A percentile compares a stretch with the other conserved stretches of the same genome.
Evolutionary conservation across 768 basidiomycete species (phyloP).

Genomic region (Mrakia hoshinonis): DNA sequence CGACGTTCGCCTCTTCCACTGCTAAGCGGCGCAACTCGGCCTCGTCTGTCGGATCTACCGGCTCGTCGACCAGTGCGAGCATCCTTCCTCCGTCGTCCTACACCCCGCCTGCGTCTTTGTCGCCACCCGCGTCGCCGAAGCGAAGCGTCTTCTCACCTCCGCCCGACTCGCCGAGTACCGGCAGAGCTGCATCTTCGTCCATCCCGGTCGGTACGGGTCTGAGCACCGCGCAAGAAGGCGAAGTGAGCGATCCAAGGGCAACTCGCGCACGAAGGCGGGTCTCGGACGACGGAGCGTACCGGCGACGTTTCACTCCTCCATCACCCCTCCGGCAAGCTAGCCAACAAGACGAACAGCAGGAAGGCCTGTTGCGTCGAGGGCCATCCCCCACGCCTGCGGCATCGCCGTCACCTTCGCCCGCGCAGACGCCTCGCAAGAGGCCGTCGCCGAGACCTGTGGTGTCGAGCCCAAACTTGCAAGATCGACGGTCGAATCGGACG

Average conservation of each 20-base stretch:
- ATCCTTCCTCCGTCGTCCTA: background rate
- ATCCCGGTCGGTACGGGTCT: background rate
- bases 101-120: background rate
- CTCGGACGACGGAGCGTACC: background rate
- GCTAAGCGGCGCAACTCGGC: background rate
- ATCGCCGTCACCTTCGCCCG: background rate
- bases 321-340: conserved; percentile 16
- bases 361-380: background rate
- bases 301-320: conserved; percentile 17
- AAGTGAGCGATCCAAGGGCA: background rate
- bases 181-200: background rate
- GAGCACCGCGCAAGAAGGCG: background rate
- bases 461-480: background rate
- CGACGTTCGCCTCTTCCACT: background rate
- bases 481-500: conserved; percentile 8
- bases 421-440: background rate
- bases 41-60: background rate
- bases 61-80: background rate
- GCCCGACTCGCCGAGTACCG: conserved; percentile 6
- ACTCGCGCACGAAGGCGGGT: background rate
- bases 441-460: background rate
- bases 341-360: background rate
- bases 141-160: conserved; percentile 4
- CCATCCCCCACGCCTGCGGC: background rate
- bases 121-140: conserved; percentile 5